Conservation (phyloP, 352 stramenopile species). For the Globisporangium iwayamae region DNA sequence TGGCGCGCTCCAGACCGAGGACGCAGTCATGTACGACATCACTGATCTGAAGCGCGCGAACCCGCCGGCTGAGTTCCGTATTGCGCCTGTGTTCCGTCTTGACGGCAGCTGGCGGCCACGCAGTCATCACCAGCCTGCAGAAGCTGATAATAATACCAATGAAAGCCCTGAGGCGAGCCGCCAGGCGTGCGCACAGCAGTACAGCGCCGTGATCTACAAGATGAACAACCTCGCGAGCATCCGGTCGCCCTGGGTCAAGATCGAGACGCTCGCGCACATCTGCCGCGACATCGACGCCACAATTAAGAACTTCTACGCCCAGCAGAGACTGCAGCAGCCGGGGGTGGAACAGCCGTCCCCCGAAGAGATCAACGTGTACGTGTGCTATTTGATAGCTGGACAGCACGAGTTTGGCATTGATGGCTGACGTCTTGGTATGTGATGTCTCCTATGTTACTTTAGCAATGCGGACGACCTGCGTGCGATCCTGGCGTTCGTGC, state of each 20-base stretch:
- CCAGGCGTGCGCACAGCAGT: slow-evolving; percentile 32
- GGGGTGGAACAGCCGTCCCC: slow-evolving; percentile 10
- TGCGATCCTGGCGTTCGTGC: slow-evolving; percentile 49
- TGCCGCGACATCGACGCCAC: slow-evolving; percentile 43
- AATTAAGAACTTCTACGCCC: slow-evolving; percentile 42
- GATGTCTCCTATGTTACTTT: background rate
- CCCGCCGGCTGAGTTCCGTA: slow-evolving; percentile 33
- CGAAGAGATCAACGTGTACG: slow-evolving; percentile 39
- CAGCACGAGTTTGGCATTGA: no score
- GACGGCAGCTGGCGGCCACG: slow-evolving; percentile 35
- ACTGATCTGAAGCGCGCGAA: slow-evolving; percentile 25
- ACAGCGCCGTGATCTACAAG: slow-evolving; percentile 31
- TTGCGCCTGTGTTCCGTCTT: slow-evolving; percentile 44
- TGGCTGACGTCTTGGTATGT: background rate
- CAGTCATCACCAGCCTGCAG: no score
- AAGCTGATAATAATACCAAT: slow-evolving; percentile 12
- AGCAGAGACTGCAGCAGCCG: slow-evolving; percentile 7
- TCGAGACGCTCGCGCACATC: slow-evolving; percentile 36
- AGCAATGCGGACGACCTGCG: slow-evolving; percentile 48
- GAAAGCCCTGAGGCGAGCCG: slow-evolving; percentile 17
- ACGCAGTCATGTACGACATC: slow-evolving; percentile 33
- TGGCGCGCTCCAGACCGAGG: slow-evolving; percentile 45
- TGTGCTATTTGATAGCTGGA: background rate
- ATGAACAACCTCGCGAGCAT: slow-evolving; percentile 45
- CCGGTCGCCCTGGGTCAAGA: slow-evolving; percentile 55